A percentile compares a stretch with the other conserved stretches of the same genome.
These are phyloP conservation scores for Smittium mucronatum DNA, from an alignment of 371 early-diverging fungal species.

Conservation along the genomic window DNA sequence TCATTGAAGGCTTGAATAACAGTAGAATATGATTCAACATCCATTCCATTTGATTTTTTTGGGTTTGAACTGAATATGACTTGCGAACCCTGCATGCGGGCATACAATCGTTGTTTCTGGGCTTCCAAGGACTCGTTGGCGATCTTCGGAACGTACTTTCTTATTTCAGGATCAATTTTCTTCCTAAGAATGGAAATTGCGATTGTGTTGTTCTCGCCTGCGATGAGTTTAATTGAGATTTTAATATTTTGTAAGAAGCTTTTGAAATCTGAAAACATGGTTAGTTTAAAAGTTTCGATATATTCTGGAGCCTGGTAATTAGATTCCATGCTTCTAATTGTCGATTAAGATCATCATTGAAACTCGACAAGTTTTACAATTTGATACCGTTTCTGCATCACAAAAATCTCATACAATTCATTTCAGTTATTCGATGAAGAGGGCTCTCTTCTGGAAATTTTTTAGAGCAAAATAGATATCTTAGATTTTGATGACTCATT, in stretches of 20 bases:
- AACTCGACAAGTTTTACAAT: not conserved
- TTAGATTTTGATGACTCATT: not conserved
- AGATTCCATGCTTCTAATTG: not conserved
- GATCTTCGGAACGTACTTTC: constrained; percentile 3
- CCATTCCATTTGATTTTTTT: constrained; percentile 1
- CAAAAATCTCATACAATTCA: not conserved
- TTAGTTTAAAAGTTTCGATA: constrained; percentile 1
- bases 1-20: not conserved
- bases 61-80: not conserved
- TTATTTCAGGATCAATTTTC: constrained; percentile 4
- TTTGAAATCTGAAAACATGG: constrained; percentile 3
- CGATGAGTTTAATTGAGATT: not conserved
- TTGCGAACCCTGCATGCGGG: not conserved
- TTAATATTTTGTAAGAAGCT: not conserved
- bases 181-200: constrained; percentile 2
- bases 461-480: not conserved
- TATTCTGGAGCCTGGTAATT: not conserved
- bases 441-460: not conserved
- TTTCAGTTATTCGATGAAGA: not conserved
- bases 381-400: constrained; percentile 1
- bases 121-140: constrained; percentile 5
- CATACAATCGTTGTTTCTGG: not conserved
- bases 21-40: not conserved
- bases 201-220: not conserved
- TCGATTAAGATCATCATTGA: not conserved